Evolutionary conservation across 2,329 filamentous ascomycete species (phyloP).

Genomic region (Beauveria australis): DNA sequence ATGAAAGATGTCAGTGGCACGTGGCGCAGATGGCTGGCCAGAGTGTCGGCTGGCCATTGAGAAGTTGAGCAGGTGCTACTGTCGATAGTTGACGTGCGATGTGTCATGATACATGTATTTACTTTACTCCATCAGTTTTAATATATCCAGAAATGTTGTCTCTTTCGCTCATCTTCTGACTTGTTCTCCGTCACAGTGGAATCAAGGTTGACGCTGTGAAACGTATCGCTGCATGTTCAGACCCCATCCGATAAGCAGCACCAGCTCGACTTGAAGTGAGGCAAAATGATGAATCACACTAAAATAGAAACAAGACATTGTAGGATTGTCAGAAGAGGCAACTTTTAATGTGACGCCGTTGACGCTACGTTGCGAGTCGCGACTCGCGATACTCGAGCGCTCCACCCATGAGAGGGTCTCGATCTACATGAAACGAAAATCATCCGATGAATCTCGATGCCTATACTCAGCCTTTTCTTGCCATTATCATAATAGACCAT

Average conservation of each 20-base stretch:
- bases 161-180: neutral
- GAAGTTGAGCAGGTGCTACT: neutral
- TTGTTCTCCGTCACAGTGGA: neutral
- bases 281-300: too few relatives aligned
- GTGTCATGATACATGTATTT: neutral
- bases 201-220: neutral
- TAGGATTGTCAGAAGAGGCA: too few relatives aligned
- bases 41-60: neutral
- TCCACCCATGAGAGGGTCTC: neutral
- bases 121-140: neutral
- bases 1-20: neutral
- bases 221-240: neutral
- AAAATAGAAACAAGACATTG: too few relatives aligned
- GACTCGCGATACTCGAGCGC: neutral
- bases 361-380: neutral
- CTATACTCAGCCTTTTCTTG: too few relatives aligned
- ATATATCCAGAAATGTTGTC: slow-evolving; percentile 1
- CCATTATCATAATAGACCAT: too few relatives aligned
- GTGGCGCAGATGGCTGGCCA: neutral
- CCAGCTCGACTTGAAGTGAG: too few relatives aligned
- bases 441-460: too few relatives aligned
- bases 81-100: neutral
- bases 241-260: too few relatives aligned
- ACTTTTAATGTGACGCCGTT: too few relatives aligned
- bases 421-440: neutral